Conservation (phyloP, 2,329 filamentous ascomycete genomes). For the Tolypocladium endophyticum region DNA sequence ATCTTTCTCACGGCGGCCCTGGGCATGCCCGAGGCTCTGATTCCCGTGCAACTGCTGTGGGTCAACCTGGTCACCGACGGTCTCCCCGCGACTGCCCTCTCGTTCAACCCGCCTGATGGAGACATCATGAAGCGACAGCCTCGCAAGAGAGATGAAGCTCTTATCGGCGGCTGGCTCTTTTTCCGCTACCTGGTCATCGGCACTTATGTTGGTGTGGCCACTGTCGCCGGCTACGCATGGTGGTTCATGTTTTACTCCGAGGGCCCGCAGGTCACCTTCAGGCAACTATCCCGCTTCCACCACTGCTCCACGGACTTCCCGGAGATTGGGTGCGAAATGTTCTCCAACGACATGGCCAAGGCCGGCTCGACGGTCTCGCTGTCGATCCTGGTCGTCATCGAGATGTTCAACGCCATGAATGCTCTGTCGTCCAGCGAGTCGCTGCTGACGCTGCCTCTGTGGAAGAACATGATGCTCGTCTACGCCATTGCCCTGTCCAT, state of each 20-base stretch:
- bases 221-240: conserved; percentile 97
- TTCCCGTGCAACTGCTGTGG: conserved; percentile 96
- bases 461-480: conserved; percentile 97
- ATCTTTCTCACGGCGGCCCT: conserved; percentile 95
- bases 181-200: conserved; percentile 96
- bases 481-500: conserved; percentile 91
- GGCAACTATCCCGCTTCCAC: conserved; percentile 87
- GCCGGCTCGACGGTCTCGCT: conserved; percentile 88
- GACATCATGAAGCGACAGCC: conserved; percentile 94
- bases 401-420: conserved; percentile 99
- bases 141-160: conserved; percentile 80
- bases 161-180: conserved; percentile 94
- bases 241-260: conserved; percentile 96
- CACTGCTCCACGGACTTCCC: conserved; percentile 78
- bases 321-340: conserved; percentile 87
- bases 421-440: conserved; percentile 92
- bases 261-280: conserved; percentile 86
- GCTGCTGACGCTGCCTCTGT: conserved; percentile 84
- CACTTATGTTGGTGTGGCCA: conserved; percentile 87
- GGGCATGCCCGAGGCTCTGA: conserved; percentile 94
- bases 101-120: conserved; percentile 97
- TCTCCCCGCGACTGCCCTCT: conserved; percentile 88
- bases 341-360: conserved; percentile 74
- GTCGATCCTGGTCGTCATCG: conserved; percentile 87
- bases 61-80: conserved; percentile 98